Evolutionary conservation across 2,329 filamentous ascomycete genomes (phyloP).

Genomic region (Meredithiella fracta): DNA sequence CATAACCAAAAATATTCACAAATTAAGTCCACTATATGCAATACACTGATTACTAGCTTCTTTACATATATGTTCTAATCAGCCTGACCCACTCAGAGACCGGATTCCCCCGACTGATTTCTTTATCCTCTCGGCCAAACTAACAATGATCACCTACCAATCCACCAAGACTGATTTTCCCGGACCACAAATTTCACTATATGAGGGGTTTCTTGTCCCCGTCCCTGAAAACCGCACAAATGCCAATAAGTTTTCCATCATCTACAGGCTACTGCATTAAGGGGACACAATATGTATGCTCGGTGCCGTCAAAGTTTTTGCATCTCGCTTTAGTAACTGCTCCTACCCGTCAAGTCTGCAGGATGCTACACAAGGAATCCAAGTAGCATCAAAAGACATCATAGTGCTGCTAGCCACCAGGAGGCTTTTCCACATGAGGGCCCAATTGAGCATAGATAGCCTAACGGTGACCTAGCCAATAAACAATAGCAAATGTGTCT

Average conservation of each 20-base stretch:
- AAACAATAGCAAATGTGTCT: too few species aligned
- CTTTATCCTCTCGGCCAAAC: too few species aligned
- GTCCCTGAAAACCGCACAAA: neutral
- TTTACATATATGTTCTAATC: too few species aligned
- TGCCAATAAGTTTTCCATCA: neutral
- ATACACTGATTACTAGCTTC: too few species aligned
- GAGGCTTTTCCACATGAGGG: neutral
- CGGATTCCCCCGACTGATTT: too few species aligned
- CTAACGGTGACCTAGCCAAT: too few species aligned
- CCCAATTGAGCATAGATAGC: neutral
- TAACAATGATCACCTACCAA: too few species aligned
- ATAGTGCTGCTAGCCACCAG: neutral
- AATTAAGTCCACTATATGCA: too few species aligned
- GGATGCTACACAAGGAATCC: neutral
- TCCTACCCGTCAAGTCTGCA: neutral
- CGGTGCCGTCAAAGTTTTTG: neutral
- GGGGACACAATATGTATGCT: neutral
- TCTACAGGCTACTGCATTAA: neutral
- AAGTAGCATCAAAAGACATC: neutral
- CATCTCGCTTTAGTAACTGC: neutral
- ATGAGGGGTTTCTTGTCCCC: neutral
- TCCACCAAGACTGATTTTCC: neutral
- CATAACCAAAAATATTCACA: too few species aligned
- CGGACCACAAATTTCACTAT: neutral
- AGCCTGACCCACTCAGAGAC: too few species aligned